Base-by-base conservation (phyloP, 352 stramenopile species). In the Phytopythium aichiense region DNA sequence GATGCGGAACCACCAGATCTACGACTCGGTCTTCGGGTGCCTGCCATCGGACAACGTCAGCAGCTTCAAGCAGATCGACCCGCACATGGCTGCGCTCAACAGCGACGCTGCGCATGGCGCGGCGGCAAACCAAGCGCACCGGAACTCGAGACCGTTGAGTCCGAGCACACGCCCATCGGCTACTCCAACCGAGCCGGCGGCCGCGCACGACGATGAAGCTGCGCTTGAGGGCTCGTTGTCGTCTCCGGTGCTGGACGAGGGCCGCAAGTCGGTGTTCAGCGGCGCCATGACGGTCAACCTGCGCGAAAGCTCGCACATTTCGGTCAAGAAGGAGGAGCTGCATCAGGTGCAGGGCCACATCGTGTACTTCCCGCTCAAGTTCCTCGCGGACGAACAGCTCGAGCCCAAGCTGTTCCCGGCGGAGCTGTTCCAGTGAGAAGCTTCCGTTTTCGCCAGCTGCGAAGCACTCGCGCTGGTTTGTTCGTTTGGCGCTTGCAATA, bases 291-390 rank as follows among this genome's bases (percentile, higher is more conserved):
- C 74, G 16, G 63, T 85, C n/a, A 87, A 92, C 63, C 77, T 92
- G 65, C 82, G 85, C 49, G 76, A 91, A 59, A 79, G 75, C 45
- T 63, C 72, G 31, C 79, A 92, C 63, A 95, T 89, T 63, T 68
- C 77, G 18, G 69, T 82, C 38, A 71, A 76, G 59, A 89, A 91
- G 66, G 70, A 92, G 65, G 81, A 91, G 53, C 69, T 95, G 52
- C 64, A 74, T 56, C 75, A 84, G 38, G 70, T 95, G 22, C 77
- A 80, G 55, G 84, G 87, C 56, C 83, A 95, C 61, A 86, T 93
- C 56, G 84, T 93, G 56, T 93, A 95, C 71, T 95, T 95, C 64
- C 87, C 87, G 20, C 77, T 95, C 56, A 88, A 91, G 63, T 95
- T 95, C 54, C 70, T 95, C n/a, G 69, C 74, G 55, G 81, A 90